Base-by-base conservation (phyloP, 2,329 filamentous ascomycete species). In the Hymenoscyphus infarciens region DNA sequence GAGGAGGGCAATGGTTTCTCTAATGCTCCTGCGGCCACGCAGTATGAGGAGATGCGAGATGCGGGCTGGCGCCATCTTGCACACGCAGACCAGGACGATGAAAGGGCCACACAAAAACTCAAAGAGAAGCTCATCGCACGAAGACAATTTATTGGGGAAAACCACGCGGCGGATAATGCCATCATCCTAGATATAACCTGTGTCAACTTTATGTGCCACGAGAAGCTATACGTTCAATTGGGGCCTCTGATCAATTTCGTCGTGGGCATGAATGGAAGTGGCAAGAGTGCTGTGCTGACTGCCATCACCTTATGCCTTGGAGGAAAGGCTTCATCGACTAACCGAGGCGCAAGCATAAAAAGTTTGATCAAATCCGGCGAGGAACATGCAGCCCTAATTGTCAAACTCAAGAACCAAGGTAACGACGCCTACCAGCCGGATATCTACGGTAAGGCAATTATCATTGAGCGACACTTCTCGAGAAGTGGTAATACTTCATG, bases 171-270 rank as follows among this genome's bases (percentile, higher is more conserved):
- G 0, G 89, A 96, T 45, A 88, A 90, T 69, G 93, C 92, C 1
- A 94, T 98, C 61, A 89, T 98, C 56, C 89, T 97, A 75, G 88
- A 88, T 66, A 89, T 98, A 61, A 89, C 87, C 42, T 96, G 92
- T 74, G 84, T 87, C 70, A 97, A 97, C 75, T 98, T 98, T 77
- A 98, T 98, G 95, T 98, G 94, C 72, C 95, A 99, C 74, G 81
- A 87, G 54, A 87, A 88, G 61, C 83, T 98, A 19, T 86, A 89
- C 53, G 90, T 96, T 64, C 84, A 89, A 62, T 81, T 99, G n/a
- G 95, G 95, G 0, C 95, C 95, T 0, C 80, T 97, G 42, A 96
- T 99, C 75, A 99, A 99, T 76, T 99, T 99, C 77, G 93, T 99
- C 65, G 93, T 97, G 61, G 95, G 95, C 16, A 92, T 97, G 75